phyloP scores from a whole-genome alignment of 768 basidiomycete species.

The Trametes villosa region DNA sequence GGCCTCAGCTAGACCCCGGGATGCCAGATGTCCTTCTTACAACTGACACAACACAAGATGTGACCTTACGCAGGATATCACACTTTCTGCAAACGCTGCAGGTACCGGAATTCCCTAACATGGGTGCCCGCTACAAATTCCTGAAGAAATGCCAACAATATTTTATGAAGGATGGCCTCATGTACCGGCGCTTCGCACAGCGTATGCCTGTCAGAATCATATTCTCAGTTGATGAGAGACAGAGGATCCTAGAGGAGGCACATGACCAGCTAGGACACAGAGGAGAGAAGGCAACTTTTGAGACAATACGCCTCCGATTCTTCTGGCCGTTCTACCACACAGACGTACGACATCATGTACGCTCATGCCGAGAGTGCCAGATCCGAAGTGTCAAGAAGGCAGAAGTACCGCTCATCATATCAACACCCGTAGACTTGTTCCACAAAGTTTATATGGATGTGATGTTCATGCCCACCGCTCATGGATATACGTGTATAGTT shows the following conservation, averaged over 20 bases:
- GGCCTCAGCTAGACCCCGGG: not conserved
- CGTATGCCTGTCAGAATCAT: constrained; percentile 11
- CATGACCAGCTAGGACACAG: constrained; percentile 29
- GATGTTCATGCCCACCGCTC: constrained; percentile 24
- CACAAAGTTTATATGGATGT: constrained; percentile 22
- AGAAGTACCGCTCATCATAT: constrained; percentile 21
- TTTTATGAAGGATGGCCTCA: constrained; percentile 13
- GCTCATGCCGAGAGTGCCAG: constrained; percentile 27
- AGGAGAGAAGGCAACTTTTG: constrained; percentile 16
- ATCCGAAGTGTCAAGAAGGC: constrained; percentile 20
- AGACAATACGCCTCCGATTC: constrained; percentile 25
- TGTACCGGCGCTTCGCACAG: constrained; percentile 4
- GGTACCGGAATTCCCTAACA: not conserved
- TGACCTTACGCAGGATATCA: constrained; percentile 25
- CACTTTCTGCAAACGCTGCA: constrained; percentile 17
- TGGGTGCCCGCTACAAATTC: constrained; percentile 3
- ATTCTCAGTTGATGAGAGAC: not conserved
- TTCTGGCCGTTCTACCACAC: constrained; percentile 29
- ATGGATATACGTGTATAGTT: constrained; percentile 30
- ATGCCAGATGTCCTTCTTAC: not conserved
- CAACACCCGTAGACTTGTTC: constrained; percentile 19
- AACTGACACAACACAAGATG: constrained; percentile 1
- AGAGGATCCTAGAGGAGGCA: constrained; percentile 18
- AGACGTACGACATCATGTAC: constrained; percentile 20
- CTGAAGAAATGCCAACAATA: constrained; percentile 15